phyloP scores from a whole-genome alignment of 371 early-diverging fungal species.

The Rhizomucor miehei region DNA sequence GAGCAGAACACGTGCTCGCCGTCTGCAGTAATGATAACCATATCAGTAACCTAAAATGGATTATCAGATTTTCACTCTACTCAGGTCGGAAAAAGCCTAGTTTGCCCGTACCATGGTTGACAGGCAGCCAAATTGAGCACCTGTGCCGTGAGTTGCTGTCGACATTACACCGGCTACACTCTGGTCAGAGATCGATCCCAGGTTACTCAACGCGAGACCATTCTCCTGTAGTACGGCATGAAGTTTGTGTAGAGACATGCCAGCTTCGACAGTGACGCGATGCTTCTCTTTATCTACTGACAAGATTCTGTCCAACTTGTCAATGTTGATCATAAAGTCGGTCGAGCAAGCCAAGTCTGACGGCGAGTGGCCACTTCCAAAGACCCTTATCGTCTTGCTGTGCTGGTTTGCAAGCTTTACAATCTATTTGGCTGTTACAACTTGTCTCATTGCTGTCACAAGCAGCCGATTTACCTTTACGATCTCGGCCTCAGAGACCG shows the following conservation, averaged over 20 bases:
- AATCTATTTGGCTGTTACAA: slow-evolving; percentile 33
- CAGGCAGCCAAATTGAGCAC: slow-evolving; percentile 64
- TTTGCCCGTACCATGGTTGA: slow-evolving; percentile 56
- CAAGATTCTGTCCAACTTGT: slow-evolving; percentile 60
- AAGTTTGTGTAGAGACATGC: slow-evolving; percentile 66
- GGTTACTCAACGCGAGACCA: slow-evolving; percentile 67
- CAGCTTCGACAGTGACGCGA: slow-evolving; percentile 69
- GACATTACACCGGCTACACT: slow-evolving; percentile 75
- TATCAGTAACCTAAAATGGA: slow-evolving; percentile 39
- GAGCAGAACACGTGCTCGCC: slow-evolving; percentile 55
- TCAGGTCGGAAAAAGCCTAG: slow-evolving; percentile 1
- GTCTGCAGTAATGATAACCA: slow-evolving; percentile 63
- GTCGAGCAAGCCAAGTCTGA: slow-evolving; percentile 77
- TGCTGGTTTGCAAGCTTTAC: slow-evolving; percentile 41
- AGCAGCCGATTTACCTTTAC: slow-evolving; percentile 44
- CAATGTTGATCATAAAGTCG: slow-evolving; percentile 69
- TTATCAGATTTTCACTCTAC: neutral
- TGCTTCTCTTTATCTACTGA: slow-evolving; percentile 41
- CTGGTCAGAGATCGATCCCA: slow-evolving; percentile 87
- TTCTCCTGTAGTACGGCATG: slow-evolving; percentile 57
- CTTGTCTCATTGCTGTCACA: neutral
- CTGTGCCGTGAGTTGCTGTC: slow-evolving; percentile 84
- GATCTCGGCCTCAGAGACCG: slow-evolving; percentile 62
- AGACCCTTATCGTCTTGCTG: slow-evolving; percentile 57
- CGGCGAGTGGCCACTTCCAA: slow-evolving; percentile 82